These are phyloP conservation scores for Fusarium sp. DNA, from an alignment of 2,329 filamentous ascomycete species.

Conservation along the genomic window DNA sequence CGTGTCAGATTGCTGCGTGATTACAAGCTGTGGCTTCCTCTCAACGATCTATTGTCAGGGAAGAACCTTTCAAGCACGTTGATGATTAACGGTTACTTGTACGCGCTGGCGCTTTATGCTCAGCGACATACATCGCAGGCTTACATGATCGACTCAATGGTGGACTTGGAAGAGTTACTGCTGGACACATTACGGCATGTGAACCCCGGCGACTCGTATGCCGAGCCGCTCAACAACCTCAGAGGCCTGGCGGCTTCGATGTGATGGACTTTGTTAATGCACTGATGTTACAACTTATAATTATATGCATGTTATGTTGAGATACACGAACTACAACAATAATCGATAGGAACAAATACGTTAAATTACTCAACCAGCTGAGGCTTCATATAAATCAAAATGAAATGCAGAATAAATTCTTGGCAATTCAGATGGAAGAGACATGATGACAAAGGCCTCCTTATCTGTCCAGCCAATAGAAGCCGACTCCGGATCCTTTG, in stretches of 20 bases:
- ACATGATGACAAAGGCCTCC: not conserved
- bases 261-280: not conserved
- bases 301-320: not conserved
- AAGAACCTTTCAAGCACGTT: constrained; percentile 19
- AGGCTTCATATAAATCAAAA: not conserved
- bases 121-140: constrained; percentile 17
- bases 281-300: not conserved
- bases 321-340: not conserved
- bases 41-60: constrained; percentile 15
- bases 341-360: not conserved
- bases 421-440: too few species aligned
- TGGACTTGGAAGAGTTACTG: constrained; percentile 11
- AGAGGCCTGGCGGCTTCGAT: not conserved
- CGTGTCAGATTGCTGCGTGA: constrained; percentile 7
- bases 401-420: not conserved
- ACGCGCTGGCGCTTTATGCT: constrained; percentile 11
- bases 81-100: constrained; percentile 29
- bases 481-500: not conserved
- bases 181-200: constrained; percentile 14
- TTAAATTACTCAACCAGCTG: not conserved
- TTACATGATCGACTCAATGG: constrained; percentile 13
- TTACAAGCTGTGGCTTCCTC: constrained; percentile 22
- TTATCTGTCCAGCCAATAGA: not conserved
- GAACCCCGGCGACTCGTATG: not conserved
- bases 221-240: not conserved